Conservation (phyloP, 2,329 filamentous ascomycete species). For the Nemania sp. region DNA sequence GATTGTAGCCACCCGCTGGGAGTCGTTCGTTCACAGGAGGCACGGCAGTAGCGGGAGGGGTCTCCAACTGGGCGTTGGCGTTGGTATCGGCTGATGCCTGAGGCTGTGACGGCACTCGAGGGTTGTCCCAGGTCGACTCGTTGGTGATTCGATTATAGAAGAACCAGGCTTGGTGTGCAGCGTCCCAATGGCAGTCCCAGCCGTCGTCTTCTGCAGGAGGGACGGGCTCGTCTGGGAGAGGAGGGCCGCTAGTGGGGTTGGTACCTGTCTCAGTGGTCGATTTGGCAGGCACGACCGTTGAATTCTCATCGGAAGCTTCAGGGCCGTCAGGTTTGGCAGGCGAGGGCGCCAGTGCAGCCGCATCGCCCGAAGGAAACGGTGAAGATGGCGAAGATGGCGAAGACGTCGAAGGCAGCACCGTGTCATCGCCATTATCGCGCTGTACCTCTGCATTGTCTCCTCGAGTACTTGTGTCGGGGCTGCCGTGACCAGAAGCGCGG, state of each 20-base stretch:
- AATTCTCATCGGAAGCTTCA: slow-evolving; percentile 30
- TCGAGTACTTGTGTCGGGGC: neutral
- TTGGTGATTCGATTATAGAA: slow-evolving; percentile 83
- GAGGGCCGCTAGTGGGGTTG: slow-evolving; percentile 36
- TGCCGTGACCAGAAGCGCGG: neutral
- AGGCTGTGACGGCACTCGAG: slow-evolving; percentile 63
- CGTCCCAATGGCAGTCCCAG: slow-evolving; percentile 82
- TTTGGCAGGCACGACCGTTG: slow-evolving; percentile 18
- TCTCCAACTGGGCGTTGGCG: slow-evolving; percentile 31
- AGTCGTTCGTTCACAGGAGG: slow-evolving; percentile 42
- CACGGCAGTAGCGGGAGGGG: slow-evolving; percentile 34
- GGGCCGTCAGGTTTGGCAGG: slow-evolving; percentile 19
- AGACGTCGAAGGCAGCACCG: too few relatives aligned
- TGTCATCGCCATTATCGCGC: slow-evolving; percentile 2
- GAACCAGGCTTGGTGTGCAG: slow-evolving; percentile 69
- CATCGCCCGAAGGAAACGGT: slow-evolving; percentile 1
- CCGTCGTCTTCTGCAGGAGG: slow-evolving; percentile 65
- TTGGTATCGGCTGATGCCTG: slow-evolving; percentile 32
- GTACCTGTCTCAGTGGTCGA: neutral
- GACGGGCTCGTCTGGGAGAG: slow-evolving; percentile 44
- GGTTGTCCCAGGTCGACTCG: slow-evolving; percentile 82
- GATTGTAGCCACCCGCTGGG: slow-evolving; percentile 82
- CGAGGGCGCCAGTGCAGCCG: slow-evolving; percentile 3
- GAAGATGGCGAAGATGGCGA: neutral
- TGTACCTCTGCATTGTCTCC: neutral